These are phyloP conservation scores for Xylariaceae sp. DNA, from an alignment of 2,329 filamentous ascomycete genomes.

Conservation along the genomic window DNA sequence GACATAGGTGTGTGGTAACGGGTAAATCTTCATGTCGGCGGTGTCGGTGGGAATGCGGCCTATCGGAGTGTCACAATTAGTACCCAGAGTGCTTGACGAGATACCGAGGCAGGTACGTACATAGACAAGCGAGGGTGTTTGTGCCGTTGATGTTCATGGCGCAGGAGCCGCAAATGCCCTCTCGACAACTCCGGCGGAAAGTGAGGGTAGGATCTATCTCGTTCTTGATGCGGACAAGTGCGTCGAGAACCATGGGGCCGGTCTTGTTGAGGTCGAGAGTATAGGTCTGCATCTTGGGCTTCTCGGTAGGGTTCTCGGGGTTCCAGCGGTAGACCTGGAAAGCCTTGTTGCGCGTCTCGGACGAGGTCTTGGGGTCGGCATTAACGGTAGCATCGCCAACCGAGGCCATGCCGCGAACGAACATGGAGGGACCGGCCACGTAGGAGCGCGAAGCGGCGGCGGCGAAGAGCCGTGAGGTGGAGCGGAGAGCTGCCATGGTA, in stretches of 20 bases:
- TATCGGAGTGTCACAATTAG: conserved; percentile 36
- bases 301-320: conserved; percentile 84
- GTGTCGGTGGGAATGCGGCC: conserved; percentile 90
- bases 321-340: conserved; percentile 99
- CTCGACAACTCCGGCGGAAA: conserved; percentile 91
- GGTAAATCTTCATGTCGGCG: conserved; percentile 90
- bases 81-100: conserved; percentile 11
- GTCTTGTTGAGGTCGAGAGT: conserved; percentile 97
- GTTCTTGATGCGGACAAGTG: conserved; percentile 97
- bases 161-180: conserved; percentile 97
- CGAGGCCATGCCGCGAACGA: conserved; percentile 52
- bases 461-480: conserved; percentile 51
- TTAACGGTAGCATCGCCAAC: conserved; percentile 57
- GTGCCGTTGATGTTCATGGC: conserved; percentile 99
- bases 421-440: conserved; percentile 37
- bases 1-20: conserved; percentile 95
- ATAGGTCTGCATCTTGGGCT: conserved; percentile 95
- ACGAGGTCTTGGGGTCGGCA: conserved; percentile 55
- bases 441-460: conserved; percentile 39
- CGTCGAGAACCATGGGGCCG: conserved; percentile 96
- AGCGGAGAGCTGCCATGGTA: conserved; percentile 60
- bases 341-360: conserved; percentile 70
- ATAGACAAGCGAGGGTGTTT: conserved; percentile 95
- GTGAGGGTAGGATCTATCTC: conserved; percentile 95
- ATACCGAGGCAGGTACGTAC: conserved; percentile 53